Percentiles rank a stretch among this genome's conserved stretches.
These are phyloP conservation scores for Cyclotella baltica DNA, from an alignment of 108 stramenopile genomes.

Conservation along the genomic window DNA sequence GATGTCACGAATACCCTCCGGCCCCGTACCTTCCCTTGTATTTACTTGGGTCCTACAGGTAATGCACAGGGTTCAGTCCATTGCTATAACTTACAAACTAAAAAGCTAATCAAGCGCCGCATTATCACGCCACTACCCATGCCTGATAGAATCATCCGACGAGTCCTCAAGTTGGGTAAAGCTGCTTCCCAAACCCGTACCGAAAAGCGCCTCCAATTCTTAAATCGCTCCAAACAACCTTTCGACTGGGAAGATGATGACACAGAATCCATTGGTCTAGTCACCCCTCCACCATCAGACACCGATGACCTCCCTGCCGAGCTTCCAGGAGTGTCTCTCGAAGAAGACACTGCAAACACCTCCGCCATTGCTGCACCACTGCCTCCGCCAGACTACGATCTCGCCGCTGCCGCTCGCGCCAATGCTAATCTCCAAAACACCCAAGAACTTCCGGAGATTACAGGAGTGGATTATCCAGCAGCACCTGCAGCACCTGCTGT, in stretches of 20 bases:
- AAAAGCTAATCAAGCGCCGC: no score
- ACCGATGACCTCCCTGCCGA: no score
- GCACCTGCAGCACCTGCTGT: neutral
- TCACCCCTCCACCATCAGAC: neutral
- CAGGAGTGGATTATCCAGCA: neutral
- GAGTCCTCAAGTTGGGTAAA: neutral
- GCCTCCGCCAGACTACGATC: neutral
- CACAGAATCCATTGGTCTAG: neutral
- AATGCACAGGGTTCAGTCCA: no score
- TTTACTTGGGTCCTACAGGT: no score
- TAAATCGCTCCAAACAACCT: neutral
- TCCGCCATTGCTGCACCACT: neutral
- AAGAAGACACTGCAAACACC: neutral
- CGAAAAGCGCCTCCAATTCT: neutral
- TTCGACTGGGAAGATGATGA: neutral
- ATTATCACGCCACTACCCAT: no score
- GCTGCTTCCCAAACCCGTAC: no score
- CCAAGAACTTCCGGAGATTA: neutral
- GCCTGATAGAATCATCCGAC: no score
- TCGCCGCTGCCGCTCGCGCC: neutral
- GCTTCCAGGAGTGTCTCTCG: neutral
- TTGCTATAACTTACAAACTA: no score
- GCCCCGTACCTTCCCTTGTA: neutral
- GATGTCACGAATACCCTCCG: neutral
- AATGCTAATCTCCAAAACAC: neutral